Conservation (phyloP, 768 basidiomycete species). For the Pisolithus microcarpus region DNA sequence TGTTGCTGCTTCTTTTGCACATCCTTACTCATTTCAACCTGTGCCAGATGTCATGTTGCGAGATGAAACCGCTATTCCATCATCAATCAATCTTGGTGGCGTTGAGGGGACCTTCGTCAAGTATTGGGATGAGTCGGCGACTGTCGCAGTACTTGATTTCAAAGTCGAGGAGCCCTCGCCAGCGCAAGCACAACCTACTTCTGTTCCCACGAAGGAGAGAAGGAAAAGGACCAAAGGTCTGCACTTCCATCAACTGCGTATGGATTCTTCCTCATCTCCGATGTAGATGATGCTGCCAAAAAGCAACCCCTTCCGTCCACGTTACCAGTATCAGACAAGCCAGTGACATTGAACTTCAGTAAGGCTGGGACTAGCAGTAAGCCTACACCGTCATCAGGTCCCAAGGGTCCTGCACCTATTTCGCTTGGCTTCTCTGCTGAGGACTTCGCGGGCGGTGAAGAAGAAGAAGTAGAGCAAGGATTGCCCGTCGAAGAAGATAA, state of each 20-base stretch:
- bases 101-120: slow-evolving; percentile 67
- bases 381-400: slow-evolving; percentile 14
- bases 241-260: not conserved
- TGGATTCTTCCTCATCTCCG: slow-evolving; percentile 3
- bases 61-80: slow-evolving; percentile 69
- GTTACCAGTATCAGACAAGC: slow-evolving; percentile 72
- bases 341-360: slow-evolving; percentile 70
- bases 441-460: slow-evolving; percentile 39
- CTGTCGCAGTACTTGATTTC: slow-evolving; percentile 68
- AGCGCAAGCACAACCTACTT: slow-evolving; percentile 23
- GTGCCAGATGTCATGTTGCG: slow-evolving; percentile 65
- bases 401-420: slow-evolving; percentile 34
- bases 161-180: slow-evolving; percentile 59
- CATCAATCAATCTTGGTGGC: slow-evolving; percentile 64
- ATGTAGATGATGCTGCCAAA: slow-evolving; percentile 29
- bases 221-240: slow-evolving; percentile 44
- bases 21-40: slow-evolving; percentile 84
- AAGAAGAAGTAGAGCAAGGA: slow-evolving; percentile 34
- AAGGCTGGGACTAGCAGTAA: slow-evolving; percentile 34
- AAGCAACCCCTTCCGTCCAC: slow-evolving; percentile 51
- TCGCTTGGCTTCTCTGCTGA: slow-evolving; percentile 64
- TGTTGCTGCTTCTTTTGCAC: slow-evolving; percentile 89
- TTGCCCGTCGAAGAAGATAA: slow-evolving; percentile 42
- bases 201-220: slow-evolving; percentile 53
- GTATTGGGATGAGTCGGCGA: slow-evolving; percentile 91